A percentile compares a stretch with the other conserved stretches of the same genome.
Evolutionary conservation across 208 protist genomes (phyloP).

Genomic region (Crithidia sp.): DNA sequence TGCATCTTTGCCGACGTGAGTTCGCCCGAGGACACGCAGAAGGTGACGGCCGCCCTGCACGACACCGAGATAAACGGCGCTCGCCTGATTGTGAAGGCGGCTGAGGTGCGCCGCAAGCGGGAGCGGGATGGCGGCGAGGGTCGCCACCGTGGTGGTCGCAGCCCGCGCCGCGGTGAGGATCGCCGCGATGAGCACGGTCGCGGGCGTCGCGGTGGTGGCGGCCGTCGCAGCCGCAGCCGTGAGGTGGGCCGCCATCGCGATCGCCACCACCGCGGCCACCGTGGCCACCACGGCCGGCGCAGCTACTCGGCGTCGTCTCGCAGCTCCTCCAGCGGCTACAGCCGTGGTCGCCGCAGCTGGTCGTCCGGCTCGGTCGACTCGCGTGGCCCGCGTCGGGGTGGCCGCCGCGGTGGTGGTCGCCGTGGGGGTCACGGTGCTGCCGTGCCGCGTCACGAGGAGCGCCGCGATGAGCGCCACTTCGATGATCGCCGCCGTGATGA

Average conservation of each 20-base stretch:
- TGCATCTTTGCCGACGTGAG: slow-evolving; percentile 67
- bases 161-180: slow-evolving; percentile 20
- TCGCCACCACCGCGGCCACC: slow-evolving; percentile 21
- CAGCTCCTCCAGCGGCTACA: slow-evolving; percentile 22
- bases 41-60: slow-evolving; percentile 50
- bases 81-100: slow-evolving; percentile 64
- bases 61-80: slow-evolving; percentile 54
- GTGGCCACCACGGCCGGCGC: slow-evolving; percentile 9
- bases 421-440: slow-evolving; percentile 15
- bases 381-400: slow-evolving; percentile 7
- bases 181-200: slow-evolving; percentile 2
- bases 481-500: slow-evolving; percentile 3
- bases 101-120: slow-evolving; percentile 36
- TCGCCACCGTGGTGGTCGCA: slow-evolving; percentile 1
- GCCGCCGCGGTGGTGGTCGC: slow-evolving; percentile 2
- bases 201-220: background rate
- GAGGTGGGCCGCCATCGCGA: slow-evolving; percentile 27
- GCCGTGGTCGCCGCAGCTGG: slow-evolving; percentile 28
- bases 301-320: slow-evolving; percentile 26
- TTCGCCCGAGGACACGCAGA: slow-evolving; percentile 34
- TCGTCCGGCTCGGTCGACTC: slow-evolving; percentile 30
- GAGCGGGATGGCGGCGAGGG: slow-evolving; percentile 17
- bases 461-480: slow-evolving; percentile 9
- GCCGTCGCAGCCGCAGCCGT: slow-evolving; percentile 25
- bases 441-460: background rate